Evolutionary conservation across 768 basidiomycete species (phyloP).

Genomic region (Cyathus striatus): DNA sequence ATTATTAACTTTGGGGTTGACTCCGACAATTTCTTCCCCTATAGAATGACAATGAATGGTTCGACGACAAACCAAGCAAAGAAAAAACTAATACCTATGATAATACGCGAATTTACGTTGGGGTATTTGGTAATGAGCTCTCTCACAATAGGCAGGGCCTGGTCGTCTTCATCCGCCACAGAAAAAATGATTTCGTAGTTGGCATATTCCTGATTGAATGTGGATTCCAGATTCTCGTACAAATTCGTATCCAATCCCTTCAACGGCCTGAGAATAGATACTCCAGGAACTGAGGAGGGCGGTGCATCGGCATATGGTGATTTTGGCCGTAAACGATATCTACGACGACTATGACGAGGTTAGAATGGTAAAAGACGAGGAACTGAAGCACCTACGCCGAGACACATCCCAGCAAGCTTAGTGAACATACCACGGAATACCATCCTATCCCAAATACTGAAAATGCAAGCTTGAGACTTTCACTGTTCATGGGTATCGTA

Average conservation of each 20-base stretch:
- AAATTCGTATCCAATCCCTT: constrained; percentile 95
- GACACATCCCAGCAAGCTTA: constrained; percentile 63
- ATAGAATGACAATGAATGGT: constrained; percentile 2
- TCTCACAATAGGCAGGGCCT: constrained; percentile 78
- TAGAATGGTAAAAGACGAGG: neutral
- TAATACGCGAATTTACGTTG: constrained; percentile 60
- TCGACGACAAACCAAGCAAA: neutral
- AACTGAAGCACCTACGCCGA: constrained; percentile 52
- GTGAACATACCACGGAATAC: constrained; percentile 58
- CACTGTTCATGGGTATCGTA: too few species aligned
- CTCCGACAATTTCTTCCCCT: constrained; percentile 84
- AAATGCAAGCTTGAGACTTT: constrained; percentile 62
- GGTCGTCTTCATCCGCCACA: constrained; percentile 84
- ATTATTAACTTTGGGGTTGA: constrained; percentile 98
- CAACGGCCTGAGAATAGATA: constrained; percentile 90
- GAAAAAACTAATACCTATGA: constrained; percentile 54
- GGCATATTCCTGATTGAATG: constrained; percentile 87
- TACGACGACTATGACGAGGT: constrained; percentile 49
- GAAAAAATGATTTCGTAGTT: constrained; percentile 90
- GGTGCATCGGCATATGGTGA: constrained; percentile 53
- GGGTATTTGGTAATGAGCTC: constrained; percentile 80
- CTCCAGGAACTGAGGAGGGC: constrained; percentile 62
- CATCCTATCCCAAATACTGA: constrained; percentile 48
- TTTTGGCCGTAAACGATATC: constrained; percentile 65
- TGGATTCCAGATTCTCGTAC: constrained; percentile 93